These are phyloP conservation scores for Styphnolobium japonicum DNA, from an alignment of 306 rosid genomes.

Conservation along the genomic window DNA sequence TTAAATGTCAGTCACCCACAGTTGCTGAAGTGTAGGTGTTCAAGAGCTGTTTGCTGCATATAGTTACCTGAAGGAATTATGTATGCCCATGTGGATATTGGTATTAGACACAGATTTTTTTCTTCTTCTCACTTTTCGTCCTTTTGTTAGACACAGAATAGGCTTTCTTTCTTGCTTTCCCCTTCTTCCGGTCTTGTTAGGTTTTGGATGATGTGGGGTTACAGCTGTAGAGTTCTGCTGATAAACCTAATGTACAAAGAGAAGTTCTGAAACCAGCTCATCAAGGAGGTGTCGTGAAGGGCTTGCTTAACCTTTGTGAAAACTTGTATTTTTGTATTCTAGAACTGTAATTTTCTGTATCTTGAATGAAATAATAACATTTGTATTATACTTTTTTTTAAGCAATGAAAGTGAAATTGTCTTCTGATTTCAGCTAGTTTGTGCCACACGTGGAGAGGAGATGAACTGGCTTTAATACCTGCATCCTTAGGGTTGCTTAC, in stretches of 20 bases:
- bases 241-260: constrained; percentile 31
- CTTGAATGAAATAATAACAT: constrained; percentile 23
- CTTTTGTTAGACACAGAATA: constrained; percentile 27
- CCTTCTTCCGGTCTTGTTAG: constrained; percentile 26
- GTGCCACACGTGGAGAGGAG: background rate
- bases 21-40: constrained; percentile 28
- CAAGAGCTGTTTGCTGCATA: constrained; percentile 30
- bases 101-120: background rate
- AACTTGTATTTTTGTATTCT: constrained; percentile 34
- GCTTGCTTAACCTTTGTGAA: constrained; percentile 30
- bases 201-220: constrained; percentile 32
- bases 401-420: background rate
- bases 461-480: background rate
- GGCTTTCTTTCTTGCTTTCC: constrained; percentile 16
- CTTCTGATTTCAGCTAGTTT: background rate
- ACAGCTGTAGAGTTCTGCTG: constrained; percentile 25
- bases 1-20: constrained; percentile 8
- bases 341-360: constrained; percentile 34
- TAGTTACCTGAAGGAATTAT: constrained; percentile 5
- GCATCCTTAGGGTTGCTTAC: background rate
- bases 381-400: background rate
- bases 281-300: constrained; percentile 13
- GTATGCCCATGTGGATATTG: constrained; percentile 31
- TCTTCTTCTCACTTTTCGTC: background rate
- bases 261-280: constrained; percentile 29